Evolutionary conservation across 2,329 filamentous ascomycete species (phyloP).

Genomic region (Alternaria gansuensis): DNA sequence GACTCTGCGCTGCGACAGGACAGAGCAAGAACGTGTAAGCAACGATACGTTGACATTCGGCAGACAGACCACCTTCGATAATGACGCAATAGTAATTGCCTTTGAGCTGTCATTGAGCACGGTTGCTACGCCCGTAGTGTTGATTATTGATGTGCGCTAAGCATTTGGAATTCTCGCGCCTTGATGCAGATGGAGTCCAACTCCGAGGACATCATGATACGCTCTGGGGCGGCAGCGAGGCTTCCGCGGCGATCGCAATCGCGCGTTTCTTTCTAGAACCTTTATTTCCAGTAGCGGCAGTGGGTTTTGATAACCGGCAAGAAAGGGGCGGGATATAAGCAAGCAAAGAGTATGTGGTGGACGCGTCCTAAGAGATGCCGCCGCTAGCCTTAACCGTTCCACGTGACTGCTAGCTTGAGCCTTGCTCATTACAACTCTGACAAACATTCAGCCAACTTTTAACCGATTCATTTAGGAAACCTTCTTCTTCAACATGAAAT

Average conservation of each 20-base stretch:
- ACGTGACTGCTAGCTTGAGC: not conserved
- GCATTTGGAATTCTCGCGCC: slow-evolving; percentile 7
- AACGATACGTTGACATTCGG: slow-evolving; percentile 5
- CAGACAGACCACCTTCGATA: not conserved
- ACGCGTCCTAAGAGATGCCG: not conserved
- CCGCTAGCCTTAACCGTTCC: not conserved
- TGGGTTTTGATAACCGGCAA: not conserved
- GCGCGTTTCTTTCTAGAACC: not conserved
- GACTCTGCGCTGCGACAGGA: slow-evolving; percentile 35
- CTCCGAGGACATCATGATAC: slow-evolving; percentile 17
- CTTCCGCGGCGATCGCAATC: slow-evolving; percentile 6
- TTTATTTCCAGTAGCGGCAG: not conserved
- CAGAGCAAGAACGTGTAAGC: slow-evolving; percentile 24
- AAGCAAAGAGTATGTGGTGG: not conserved
- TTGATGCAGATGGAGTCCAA: slow-evolving; percentile 7
- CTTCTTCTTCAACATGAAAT: slow-evolving; percentile 46
- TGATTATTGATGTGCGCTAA: slow-evolving; percentile 5
- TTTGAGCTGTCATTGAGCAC: not conserved
- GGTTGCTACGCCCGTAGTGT: not conserved
- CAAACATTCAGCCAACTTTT: not conserved
- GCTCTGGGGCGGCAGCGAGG: not conserved
- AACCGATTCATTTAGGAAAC: slow-evolving; percentile 1
- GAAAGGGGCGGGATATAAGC: not conserved
- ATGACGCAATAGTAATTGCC: not conserved
- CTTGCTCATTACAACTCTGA: not conserved